Evolutionary conservation across 179 eudicot genomes (phyloP).

Genomic region (Sideroxylon spinosum): DNA sequence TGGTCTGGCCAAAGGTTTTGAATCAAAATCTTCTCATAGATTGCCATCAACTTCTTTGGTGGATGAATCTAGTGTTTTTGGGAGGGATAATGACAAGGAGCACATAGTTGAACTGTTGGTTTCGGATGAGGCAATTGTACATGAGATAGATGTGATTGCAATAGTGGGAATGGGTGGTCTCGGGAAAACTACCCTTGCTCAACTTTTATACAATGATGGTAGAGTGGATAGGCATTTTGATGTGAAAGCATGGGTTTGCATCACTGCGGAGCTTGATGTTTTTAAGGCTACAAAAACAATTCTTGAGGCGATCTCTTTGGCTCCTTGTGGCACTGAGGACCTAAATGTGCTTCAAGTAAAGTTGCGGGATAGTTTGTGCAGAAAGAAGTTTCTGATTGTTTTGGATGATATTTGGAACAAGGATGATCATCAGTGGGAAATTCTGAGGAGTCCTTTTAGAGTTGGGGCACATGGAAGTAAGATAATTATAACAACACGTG

Average conservation of each 20-base stretch:
- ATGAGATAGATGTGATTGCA: constrained; percentile 1
- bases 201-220: constrained; percentile 6
- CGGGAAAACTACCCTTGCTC: constrained; percentile 25
- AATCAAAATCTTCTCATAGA: background rate
- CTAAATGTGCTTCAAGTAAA: background rate
- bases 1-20: background rate
- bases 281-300: constrained; percentile 1
- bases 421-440: background rate
- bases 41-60: background rate
- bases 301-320: background rate
- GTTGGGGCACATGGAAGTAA: constrained; percentile 14
- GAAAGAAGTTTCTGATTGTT: constrained; percentile 18
- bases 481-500: constrained; percentile 16
- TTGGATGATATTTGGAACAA: constrained; percentile 21
- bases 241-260: constrained; percentile 15
- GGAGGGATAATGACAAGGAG: constrained; percentile 28
- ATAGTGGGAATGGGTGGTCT: constrained; percentile 20
- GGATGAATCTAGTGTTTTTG: constrained; percentile 20
- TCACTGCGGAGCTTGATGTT: constrained; percentile 14
- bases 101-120: background rate
- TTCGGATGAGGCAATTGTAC: background rate
- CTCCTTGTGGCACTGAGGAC: background rate
- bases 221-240: background rate
- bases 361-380: background rate
- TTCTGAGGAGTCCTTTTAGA: background rate